Evolutionary conservation across 2,329 filamentous ascomycete species (phyloP).

Genomic region (Cadophora luteo-olivacea): DNA sequence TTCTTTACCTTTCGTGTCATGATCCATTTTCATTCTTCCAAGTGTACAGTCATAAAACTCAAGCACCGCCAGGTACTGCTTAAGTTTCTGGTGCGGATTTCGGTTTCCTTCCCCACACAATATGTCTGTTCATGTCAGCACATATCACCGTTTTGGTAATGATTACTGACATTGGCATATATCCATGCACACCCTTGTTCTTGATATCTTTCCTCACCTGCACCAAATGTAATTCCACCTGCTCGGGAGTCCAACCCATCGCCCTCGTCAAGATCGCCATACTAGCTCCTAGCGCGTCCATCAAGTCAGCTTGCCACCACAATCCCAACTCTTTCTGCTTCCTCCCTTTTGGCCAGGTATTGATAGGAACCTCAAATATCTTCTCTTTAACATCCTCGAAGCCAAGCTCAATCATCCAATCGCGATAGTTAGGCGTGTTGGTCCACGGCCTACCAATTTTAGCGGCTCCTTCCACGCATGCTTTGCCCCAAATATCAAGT

Average conservation of each 20-base stretch:
- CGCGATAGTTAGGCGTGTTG: slow-evolving; percentile 8
- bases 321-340: slow-evolving; percentile 32
- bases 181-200: slow-evolving; percentile 15
- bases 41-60: neutral
- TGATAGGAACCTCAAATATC: slow-evolving; percentile 39
- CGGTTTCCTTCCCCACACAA: slow-evolving; percentile 11
- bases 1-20: too few species aligned
- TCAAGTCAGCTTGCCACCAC: slow-evolving; percentile 13
- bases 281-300: slow-evolving; percentile 3
- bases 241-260: slow-evolving; percentile 17
- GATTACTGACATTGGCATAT: slow-evolving; percentile 16
- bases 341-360: slow-evolving; percentile 40
- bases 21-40: neutral
- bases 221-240: slow-evolving; percentile 9
- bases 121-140: neutral
- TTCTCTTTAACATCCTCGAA: slow-evolving; percentile 42
- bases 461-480: slow-evolving; percentile 15
- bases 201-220: slow-evolving; percentile 17
- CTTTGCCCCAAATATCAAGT: slow-evolving; percentile 17
- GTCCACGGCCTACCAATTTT: slow-evolving; percentile 17
- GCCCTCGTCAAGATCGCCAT: slow-evolving; percentile 4
- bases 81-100: neutral
- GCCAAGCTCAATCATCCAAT: slow-evolving; percentile 28
- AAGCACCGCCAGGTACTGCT: neutral
- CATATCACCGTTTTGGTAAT: neutral